Evolutionary conservation across 371 early-diverging fungal species (phyloP), one percentile per base, ranked within the genome.

Genomic region (Furculomyces boomerangus): DNA sequence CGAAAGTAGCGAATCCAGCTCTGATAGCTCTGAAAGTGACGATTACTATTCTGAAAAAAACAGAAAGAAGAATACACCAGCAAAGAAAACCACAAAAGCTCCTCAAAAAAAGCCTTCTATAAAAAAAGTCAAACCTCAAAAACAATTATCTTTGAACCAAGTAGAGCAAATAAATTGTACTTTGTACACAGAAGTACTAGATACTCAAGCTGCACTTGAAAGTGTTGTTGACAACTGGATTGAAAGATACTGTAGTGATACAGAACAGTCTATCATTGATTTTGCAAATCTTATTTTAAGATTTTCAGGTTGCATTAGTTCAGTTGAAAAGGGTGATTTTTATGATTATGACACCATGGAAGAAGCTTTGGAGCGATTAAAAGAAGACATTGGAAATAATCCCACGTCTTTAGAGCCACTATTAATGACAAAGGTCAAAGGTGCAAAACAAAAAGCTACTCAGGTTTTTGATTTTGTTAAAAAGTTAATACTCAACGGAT

Each of bases 401-500:
- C 35, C 20, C n/a, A 47, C 20, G 2, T 10, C 48, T n/a, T 56
- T 25, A 30, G 71, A 31, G 85, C 83, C 48, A 83, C 80, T 57
- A 74, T 82, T 18, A 71, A 83, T 47, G 67, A 76, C 40, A 77
- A 80, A 70, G 55, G 57, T 74, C 27, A 80, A 77, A 54, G 71
- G 71, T 24, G 71, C 70, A 58, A 81, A 74, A 50, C 62, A 69
- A 28, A 68, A 83, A 29, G 75, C 71, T 24, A 68, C 68, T 28
- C 75, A 74, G 46, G 63, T 79, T 5, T 41, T 84, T 46, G 60
- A 71, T 35, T 84, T 84, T 58, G 76, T 79, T 54, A 55, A 66
- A 26, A 63, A 65, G n/a, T 59, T 86, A 14, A 62, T 86, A 30
- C 66, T 71, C 1, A 73, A 76, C 56, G 76, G 76, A 10, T 76